Base-by-base conservation (phyloP, 768 basidiomycete genomes). In the Podaxis sp. region DNA sequence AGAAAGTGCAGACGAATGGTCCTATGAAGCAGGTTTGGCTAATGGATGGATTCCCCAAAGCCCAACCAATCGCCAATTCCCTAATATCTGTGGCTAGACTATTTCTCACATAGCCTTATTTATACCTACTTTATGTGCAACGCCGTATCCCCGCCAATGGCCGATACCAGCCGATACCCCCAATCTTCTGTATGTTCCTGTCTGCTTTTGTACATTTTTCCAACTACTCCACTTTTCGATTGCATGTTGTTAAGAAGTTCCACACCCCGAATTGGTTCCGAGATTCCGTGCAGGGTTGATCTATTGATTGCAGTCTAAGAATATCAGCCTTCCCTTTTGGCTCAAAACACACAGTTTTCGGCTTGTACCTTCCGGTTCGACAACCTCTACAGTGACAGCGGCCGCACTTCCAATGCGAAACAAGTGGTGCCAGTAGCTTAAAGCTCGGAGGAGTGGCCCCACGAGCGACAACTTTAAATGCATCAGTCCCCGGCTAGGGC, bases 1-100 rank as follows among this genome's bases (percentile, higher is more conserved):
- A 0, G 92, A 94, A 73, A 76, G 76, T 64, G 88, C 92, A 2
- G 90, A 93, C 65, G 95, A 96, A 63, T 97, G 95, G 95, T 82
- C 89, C 0, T 96, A 96, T 77, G 84, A 90, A 66, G 87, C 89
- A 51, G 93, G 93, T 44, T 78, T 96, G 38, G 73, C 78, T 12
- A 82, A 87, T 64, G 94, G 94, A 22, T 95, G 92, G 92, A 95
- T 96, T 71, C 94, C 95, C 8, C 72, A 80, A 65, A 72, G 82
- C 63, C 82, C 83, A 4, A 82, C 81, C 8, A 67, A 72, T 30
- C 73, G 69, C 46, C 68, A 76, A 68, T 92, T 84, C 74, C 89
- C 87, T 15, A 81, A 77, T 66, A 89, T 89, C 59, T 96, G 90
- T 67, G 76, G 75, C 36, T 83, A 63, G 72, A 53, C 19, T 54